Evolutionary conservation across 2,329 filamentous ascomycete genomes (phyloP).

Genomic region (Colletotrichum falcatum): DNA sequence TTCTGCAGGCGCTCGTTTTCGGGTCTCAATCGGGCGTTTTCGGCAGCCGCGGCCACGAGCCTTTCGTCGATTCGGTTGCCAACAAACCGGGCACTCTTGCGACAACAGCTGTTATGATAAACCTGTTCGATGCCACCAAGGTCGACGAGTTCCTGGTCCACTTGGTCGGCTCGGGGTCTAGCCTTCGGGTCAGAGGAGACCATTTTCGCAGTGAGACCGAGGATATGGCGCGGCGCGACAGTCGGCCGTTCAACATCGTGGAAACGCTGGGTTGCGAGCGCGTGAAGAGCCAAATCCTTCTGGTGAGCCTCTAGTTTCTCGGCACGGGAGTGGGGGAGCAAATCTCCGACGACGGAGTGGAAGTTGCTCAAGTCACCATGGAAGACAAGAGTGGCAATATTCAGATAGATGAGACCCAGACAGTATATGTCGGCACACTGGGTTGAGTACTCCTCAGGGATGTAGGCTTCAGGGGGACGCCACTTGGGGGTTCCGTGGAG

Average conservation of each 20-base stretch:
- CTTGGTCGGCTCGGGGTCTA: constrained; percentile 51
- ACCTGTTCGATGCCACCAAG: constrained; percentile 61
- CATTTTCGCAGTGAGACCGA: constrained; percentile 54
- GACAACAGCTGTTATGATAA: constrained; percentile 60
- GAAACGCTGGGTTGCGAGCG: constrained; percentile 53
- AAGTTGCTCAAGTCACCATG: constrained; percentile 54
- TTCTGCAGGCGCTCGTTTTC: constrained; percentile 51
- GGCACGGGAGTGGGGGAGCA: constrained; percentile 49
- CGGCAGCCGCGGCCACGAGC: constrained; percentile 42
- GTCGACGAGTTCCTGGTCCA: constrained; percentile 56
- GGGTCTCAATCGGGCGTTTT: constrained; percentile 45
- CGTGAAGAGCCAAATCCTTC: constrained; percentile 50
- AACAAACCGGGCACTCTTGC: constrained; percentile 51
- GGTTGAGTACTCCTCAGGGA: constrained; percentile 56
- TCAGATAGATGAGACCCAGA: constrained; percentile 59
- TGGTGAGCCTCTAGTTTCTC: constrained; percentile 53
- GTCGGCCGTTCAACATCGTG: constrained; percentile 53
- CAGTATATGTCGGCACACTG: constrained; percentile 62
- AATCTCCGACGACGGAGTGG: constrained; percentile 46
- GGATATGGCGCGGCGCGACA: constrained; percentile 55
- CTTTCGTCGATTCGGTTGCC: constrained; percentile 54
- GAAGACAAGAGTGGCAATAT: constrained; percentile 58
- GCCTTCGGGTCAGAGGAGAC: constrained; percentile 48
- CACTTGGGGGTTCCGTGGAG: constrained; percentile 57
- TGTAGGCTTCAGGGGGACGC: constrained; percentile 59